phyloP scores from a whole-genome alignment of 1,284 basidiomycete genomes.

The Spongiforma sp. region DNA sequence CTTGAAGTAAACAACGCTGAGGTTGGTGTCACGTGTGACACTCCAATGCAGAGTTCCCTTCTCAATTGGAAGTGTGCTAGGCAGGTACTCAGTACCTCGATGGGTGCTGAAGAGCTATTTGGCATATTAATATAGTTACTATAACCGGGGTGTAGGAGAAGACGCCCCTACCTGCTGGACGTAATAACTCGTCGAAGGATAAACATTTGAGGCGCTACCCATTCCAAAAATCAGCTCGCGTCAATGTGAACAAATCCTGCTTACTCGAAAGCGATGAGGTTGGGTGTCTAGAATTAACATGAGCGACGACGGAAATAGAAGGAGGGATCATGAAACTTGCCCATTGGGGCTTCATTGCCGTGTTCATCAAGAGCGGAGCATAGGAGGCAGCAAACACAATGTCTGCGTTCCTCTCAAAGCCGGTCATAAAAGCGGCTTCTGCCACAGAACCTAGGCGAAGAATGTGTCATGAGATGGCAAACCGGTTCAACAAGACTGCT shows the following conservation, averaged over 20 bases:
- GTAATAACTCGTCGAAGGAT: conserved; percentile 67
- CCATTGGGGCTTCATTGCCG: conserved; percentile 57
- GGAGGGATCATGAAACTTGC: conserved; percentile 41
- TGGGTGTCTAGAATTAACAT: conserved; percentile 49
- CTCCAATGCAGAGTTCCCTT: conserved; percentile 65
- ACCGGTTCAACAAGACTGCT: conserved; percentile 2
- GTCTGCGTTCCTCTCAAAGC: conserved; percentile 62
- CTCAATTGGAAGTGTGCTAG: conserved; percentile 59
- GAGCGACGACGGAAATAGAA: not conserved
- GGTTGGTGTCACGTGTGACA: conserved; percentile 48
- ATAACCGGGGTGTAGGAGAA: not conserved
- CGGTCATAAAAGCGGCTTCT: conserved; percentile 78
- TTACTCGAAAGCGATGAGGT: conserved; percentile 71
- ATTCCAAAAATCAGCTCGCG: conserved; percentile 9
- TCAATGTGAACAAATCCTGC: conserved; percentile 21
- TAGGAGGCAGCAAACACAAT: conserved; percentile 71
- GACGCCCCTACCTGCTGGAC: conserved; percentile 56
- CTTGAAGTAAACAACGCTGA: conserved; percentile 61
- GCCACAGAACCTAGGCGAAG: conserved; percentile 43
- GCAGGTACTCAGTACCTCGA: conserved; percentile 64
- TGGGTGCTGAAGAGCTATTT: conserved; percentile 62
- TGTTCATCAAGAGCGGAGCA: conserved; percentile 65
- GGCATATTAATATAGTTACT: conserved; percentile 1
- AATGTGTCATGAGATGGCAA: not conserved
- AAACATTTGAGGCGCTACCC: conserved; percentile 55